phyloP scores from a whole-genome alignment of 73 alveolate genomes.

The Blepharisma stoltei region DNA sequence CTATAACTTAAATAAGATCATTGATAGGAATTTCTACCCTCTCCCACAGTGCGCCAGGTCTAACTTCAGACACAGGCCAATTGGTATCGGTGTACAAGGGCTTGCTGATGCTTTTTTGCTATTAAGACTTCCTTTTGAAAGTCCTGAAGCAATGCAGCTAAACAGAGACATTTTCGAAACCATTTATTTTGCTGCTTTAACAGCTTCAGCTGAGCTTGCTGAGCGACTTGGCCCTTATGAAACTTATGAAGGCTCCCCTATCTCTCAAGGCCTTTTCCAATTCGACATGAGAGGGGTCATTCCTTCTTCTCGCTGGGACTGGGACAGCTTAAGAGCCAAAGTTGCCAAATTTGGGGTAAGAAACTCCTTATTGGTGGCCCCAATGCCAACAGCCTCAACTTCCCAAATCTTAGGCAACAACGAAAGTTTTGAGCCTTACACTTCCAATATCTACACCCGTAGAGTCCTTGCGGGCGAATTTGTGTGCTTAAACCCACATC shows the following conservation, averaged over 20 bases:
- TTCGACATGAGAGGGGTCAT: conserved; percentile 61
- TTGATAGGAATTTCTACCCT: conserved; percentile 85
- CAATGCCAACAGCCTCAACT: conserved; percentile 98
- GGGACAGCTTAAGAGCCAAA: conserved; percentile 60
- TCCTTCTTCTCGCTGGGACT: conserved; percentile 60
- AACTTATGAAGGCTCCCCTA: conserved; percentile 63
- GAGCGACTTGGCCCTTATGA: conserved; percentile 70
- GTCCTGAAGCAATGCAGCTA: conserved; percentile 70
- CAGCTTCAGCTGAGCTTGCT: conserved; percentile 78
- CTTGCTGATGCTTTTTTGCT: conserved; percentile 89
- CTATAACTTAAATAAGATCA: conserved; percentile 70
- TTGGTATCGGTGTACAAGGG: conserved; percentile 95
- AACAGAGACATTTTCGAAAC: conserved; percentile 90
- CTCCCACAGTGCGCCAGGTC: conserved; percentile 85
- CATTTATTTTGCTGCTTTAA: conserved; percentile 88
- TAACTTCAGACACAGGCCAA: conserved; percentile 91
- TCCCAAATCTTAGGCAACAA: conserved; percentile 88
- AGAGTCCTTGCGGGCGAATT: conserved; percentile 97
- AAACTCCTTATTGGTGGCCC: conserved; percentile 92
- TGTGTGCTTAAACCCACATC: conserved; percentile 85
- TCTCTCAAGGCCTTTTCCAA: conserved; percentile 59
- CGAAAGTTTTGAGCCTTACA: conserved; percentile 95
- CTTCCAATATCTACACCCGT: conserved; percentile 84
- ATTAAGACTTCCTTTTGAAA: conserved; percentile 86
- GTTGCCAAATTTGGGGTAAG: conserved; percentile 82